Evolutionary conservation across 495 filamentous ascomycete species (phyloP).

Genomic region (Penicillium roqueforti): DNA sequence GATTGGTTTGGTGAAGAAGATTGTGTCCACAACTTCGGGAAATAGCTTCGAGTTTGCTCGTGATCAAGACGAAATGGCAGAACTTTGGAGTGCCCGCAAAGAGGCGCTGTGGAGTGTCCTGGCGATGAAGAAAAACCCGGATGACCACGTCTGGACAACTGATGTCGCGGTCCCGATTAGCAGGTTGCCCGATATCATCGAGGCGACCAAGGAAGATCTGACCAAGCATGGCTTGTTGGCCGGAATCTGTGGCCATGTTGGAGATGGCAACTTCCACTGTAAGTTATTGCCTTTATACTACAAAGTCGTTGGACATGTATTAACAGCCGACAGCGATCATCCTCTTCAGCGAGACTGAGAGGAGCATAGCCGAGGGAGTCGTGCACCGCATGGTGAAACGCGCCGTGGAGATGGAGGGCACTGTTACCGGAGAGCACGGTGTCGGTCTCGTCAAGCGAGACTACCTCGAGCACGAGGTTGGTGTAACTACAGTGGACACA

Average conservation of each 20-base stretch:
- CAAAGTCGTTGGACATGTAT: not conserved
- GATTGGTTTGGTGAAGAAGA: constrained; percentile 51
- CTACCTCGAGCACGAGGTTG: constrained; percentile 56
- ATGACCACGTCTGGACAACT: constrained; percentile 62
- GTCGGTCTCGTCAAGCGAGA: constrained; percentile 60
- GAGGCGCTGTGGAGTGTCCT: constrained; percentile 57
- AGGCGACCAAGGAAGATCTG: constrained; percentile 57
- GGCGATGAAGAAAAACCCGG: constrained; percentile 50
- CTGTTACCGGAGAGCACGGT: constrained; percentile 62
- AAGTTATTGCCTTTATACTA: constrained; percentile 12
- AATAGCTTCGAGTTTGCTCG: constrained; percentile 58
- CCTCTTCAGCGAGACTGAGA: constrained; percentile 54
- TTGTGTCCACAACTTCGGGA: constrained; percentile 46
- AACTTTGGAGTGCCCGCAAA: constrained; percentile 61
- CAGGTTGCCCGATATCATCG: constrained; percentile 58
- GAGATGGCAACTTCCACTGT: constrained; percentile 65
- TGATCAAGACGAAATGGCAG: constrained; percentile 50
- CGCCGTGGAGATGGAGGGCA: constrained; percentile 61
- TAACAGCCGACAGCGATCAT: constrained; percentile 42
- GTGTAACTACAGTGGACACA: constrained; percentile 52
- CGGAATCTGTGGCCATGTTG: constrained; percentile 64
- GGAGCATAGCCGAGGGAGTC: constrained; percentile 44
- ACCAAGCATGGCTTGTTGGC: constrained; percentile 52
- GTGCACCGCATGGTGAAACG: constrained; percentile 59
- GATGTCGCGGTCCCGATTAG: constrained; percentile 66